Evolutionary conservation across 495 filamentous ascomycete species (phyloP), one percentile per base, ranked within the genome.

Genomic region (Tuber microsphaerosporum): DNA sequence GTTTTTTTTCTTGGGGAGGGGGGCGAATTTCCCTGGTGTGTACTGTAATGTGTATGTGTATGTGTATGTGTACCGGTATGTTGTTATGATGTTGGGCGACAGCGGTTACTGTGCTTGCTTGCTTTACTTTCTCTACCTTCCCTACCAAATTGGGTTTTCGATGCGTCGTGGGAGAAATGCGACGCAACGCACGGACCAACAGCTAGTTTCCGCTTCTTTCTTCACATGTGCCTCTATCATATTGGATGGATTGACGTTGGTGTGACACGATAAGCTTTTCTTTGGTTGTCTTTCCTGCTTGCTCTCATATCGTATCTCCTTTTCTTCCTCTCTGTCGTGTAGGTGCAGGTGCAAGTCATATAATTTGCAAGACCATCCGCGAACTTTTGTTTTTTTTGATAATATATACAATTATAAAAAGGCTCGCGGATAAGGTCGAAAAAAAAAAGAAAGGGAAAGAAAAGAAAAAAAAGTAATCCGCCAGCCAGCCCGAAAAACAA

Each of bases 271-370:
- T 65, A 65, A 65, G 14, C 26, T 65, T 65, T 65, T 65, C 56
- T 65, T 9, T n/a, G 20, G 20, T 65, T 34, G 26, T 2, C 31
- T 19, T 34, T 34, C 14, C 31, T 34, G 56, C 6, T 34, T 65
- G 56, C 14, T n/a, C 6, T 20, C 46, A 19, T 26, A 56, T 10
- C 22, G 20, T 34, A 34, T 19, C 26, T 12, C 14, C 14, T 8
- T 34, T 17, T 19, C 22, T 31, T 26, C 26, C 26, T 65, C 26
- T 34, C 56, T 34, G 26, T 26, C 6, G 26, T 65, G 26, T 12
- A 31, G 56, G 56, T 65, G 56, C 56, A 65, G 56, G 70, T 71
- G 39, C 37, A 71, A 16, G 22, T 44, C 37, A 71, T 71, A 42
- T 17, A n/a, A 71, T 34, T 39, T n/a, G 12, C 43, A 14, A 45